Percentiles rank a stretch among this genome's conserved stretches.
Conservation (phyloP, 2,329 filamentous ascomycete species). For the Aspergillus sp. region DNA sequence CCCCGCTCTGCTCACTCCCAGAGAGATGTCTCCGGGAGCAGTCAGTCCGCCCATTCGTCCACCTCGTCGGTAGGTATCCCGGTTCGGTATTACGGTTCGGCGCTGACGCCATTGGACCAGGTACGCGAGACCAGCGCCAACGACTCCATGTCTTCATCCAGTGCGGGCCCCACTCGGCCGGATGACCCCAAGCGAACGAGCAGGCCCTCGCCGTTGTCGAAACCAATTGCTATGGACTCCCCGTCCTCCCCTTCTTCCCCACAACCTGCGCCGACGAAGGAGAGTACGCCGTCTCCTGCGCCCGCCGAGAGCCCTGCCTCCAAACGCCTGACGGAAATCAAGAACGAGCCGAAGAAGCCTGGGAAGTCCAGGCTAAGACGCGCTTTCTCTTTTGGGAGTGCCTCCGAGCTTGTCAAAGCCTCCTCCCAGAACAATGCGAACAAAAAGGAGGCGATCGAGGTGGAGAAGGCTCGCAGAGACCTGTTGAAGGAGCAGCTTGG, state of each 20-base stretch:
- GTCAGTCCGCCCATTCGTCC: constrained; percentile 43
- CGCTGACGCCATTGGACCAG: constrained; percentile 8
- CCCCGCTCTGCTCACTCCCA: constrained; percentile 33
- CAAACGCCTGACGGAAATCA: constrained; percentile 76
- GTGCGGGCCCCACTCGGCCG: constrained; percentile 42
- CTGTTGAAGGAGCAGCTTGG: constrained; percentile 60
- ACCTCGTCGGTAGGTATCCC: constrained; percentile 53
- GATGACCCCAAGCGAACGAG: constrained; percentile 57
- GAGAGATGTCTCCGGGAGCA: constrained; percentile 57
- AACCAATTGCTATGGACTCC: constrained; percentile 48
- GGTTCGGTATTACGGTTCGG: neutral
- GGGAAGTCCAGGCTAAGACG: constrained; percentile 79
- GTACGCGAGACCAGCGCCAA: constrained; percentile 13
- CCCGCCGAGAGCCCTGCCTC: constrained; percentile 57
- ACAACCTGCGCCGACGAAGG: constrained; percentile 13
- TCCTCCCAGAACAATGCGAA: constrained; percentile 52
- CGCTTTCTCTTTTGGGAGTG: constrained; percentile 94
- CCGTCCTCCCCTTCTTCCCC: constrained; percentile 11
- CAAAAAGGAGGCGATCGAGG: constrained; percentile 36
- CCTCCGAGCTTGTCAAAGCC: constrained; percentile 75
- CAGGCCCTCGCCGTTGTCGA: constrained; percentile 65
- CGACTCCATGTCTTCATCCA: constrained; percentile 13
- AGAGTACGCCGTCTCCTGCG: constrained; percentile 22
- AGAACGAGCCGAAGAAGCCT: constrained; percentile 66
- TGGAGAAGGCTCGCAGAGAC: constrained; percentile 55